A percentile compares a stretch with the other conserved stretches of the same genome.
phyloP scores from a whole-genome alignment of 306 rosid genomes.

The Trifolium repens region DNA sequence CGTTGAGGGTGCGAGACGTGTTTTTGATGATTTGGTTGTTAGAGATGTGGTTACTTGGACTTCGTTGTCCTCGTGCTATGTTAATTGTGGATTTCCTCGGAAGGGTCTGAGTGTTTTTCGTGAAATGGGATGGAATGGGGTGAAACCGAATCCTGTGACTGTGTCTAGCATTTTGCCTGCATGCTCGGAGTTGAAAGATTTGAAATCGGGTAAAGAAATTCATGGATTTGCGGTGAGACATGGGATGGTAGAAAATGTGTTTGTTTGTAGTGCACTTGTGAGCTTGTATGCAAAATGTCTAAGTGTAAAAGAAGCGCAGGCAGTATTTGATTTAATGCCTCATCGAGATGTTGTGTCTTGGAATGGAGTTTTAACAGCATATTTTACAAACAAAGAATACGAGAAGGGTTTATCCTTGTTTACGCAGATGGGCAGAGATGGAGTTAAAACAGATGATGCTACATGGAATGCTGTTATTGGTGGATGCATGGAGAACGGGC shows the following conservation, averaged over 20 bases:
- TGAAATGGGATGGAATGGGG: constrained; percentile 49
- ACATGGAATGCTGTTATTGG: constrained; percentile 67
- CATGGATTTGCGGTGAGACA: constrained; percentile 55
- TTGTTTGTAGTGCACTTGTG: constrained; percentile 52
- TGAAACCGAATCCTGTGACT: constrained; percentile 47
- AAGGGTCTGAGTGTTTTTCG: constrained; percentile 42
- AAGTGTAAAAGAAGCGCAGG: constrained; percentile 47
- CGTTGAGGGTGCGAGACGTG: constrained; percentile 48
- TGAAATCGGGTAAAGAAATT: constrained; percentile 48
- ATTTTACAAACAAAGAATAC: constrained; percentile 52
- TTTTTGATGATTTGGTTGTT: constrained; percentile 49
- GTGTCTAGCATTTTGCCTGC: constrained; percentile 55
- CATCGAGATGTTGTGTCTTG: constrained; percentile 57
- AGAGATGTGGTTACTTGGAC: constrained; percentile 59
- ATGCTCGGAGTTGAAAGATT: constrained; percentile 51
- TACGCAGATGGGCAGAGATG: constrained; percentile 48
- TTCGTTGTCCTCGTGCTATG: constrained; percentile 47
- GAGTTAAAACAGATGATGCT: constrained; percentile 48
- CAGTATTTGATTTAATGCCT: constrained; percentile 56
- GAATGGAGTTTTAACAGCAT: constrained; percentile 59
- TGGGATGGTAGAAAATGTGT: constrained; percentile 48
- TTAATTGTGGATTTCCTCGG: constrained; percentile 45
- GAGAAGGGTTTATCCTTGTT: constrained; percentile 54
- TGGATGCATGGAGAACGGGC: constrained; percentile 60
- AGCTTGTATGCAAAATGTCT: constrained; percentile 59